Evolutionary conservation across 2,329 filamentous ascomycete species (phyloP).

Genomic region (Beauveria australis): DNA sequence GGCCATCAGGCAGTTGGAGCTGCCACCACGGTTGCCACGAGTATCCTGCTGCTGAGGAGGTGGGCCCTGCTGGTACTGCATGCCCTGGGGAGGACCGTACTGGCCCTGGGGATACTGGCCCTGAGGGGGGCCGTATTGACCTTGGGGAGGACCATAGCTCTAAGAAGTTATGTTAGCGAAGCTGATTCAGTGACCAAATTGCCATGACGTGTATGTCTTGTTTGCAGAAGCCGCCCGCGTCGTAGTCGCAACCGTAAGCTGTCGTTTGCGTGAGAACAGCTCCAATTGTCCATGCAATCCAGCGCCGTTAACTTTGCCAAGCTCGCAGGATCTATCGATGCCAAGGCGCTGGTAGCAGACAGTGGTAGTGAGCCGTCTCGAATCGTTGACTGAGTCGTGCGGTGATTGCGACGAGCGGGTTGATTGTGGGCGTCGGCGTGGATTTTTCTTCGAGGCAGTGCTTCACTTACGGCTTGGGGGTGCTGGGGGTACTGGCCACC

Average conservation of each 20-base stretch:
- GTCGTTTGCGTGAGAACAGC: background rate
- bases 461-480: slow-evolving; percentile 29
- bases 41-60: slow-evolving; percentile 21
- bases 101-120: slow-evolving; percentile 28
- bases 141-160: slow-evolving; percentile 25
- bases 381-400: background rate
- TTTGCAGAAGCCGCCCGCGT: background rate
- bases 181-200: background rate
- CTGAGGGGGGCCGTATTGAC: slow-evolving; percentile 15
- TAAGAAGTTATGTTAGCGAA: slow-evolving; percentile 2
- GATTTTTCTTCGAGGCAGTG: background rate
- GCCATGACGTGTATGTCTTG: background rate
- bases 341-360: background rate
- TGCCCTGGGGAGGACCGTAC: slow-evolving; percentile 30
- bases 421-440: background rate
- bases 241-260: background rate
- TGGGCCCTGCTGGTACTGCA: slow-evolving; percentile 35
- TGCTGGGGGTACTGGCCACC: slow-evolving; percentile 23
- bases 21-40: slow-evolving; percentile 24
- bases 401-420: background rate
- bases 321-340: background rate
- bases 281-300: background rate
- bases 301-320: background rate
- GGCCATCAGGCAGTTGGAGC: slow-evolving; percentile 35
- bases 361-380: background rate